phyloP scores from a whole-genome alignment of 2,329 filamentous ascomycete genomes.

The Cordyceps farinosa region DNA sequence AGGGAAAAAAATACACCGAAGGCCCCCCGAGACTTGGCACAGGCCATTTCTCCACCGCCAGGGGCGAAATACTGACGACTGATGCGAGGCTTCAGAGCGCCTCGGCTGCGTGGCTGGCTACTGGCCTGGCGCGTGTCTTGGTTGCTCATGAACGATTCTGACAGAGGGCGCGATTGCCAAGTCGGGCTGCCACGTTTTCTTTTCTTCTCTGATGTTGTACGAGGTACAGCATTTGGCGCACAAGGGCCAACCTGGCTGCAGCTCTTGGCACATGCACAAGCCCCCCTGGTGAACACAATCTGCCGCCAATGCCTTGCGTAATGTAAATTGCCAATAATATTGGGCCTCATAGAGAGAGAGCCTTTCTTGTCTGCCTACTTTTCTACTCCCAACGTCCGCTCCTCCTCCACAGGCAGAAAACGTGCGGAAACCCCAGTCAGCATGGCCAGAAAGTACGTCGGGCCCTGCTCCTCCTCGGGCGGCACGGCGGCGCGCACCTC shows the following conservation, averaged over 20 bases:
- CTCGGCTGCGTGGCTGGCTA: background rate
- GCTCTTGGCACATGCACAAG: background rate
- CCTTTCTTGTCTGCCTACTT: background rate
- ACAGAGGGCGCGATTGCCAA: background rate
- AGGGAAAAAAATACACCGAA: background rate
- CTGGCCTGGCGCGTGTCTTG: background rate
- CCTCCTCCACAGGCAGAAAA: background rate
- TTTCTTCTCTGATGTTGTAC: background rate
- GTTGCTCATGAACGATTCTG: background rate
- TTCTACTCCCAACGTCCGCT: background rate
- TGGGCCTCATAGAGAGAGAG: no score
- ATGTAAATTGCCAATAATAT: background rate
- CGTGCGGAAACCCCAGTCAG: slow-evolving; percentile 29
- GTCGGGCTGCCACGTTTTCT: slow-evolving; percentile 1
- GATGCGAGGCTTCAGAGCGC: background rate
- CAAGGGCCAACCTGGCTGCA: background rate
- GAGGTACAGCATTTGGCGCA: background rate
- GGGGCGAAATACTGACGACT: background rate
- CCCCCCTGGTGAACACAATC: background rate
- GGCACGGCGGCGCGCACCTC: slow-evolving; percentile 40
- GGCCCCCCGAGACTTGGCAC: background rate
- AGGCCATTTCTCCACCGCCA: background rate
- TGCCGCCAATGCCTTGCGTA: background rate
- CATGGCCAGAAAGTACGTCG: slow-evolving; percentile 52
- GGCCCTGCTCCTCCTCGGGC: slow-evolving; percentile 31